Evolutionary conservation across 225 moss, liverwort and hornwort species (phyloP), one percentile per base, ranked within the genome.

Genomic region (Anthoceros angustus): DNA sequence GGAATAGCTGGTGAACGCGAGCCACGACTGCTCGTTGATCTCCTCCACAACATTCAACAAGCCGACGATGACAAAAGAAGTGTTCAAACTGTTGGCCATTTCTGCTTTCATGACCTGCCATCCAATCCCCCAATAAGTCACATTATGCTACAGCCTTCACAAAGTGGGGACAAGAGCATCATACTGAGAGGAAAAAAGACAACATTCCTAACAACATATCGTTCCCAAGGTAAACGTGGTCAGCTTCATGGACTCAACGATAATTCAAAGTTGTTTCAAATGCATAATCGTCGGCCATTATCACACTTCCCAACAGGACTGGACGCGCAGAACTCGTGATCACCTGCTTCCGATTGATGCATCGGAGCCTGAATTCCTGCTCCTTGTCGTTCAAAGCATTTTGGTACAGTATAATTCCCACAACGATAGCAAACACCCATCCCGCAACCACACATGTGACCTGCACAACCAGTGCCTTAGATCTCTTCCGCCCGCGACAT

Each of bases 31-130:
- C 63, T 87, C 78, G 41, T 73, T 63, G 25, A 93, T 41, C 6
- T 76, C 32, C 1, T 74, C 69, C 20, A 67, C 63, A 32, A 72
- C 79, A 14, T 75, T 80, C n/a, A 93, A 73, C 40, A 89, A 68
- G 6, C 92, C 89, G 41, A 85, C 63, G 25, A 86, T 80, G 62
- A 89, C 86, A 69, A 89, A 87, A 10, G 87, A 89, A 5, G 89
- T 83, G 42, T 93, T 89, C 40, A 93, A 65, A 42, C 85, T 93
- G 85, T 93, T 93, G 61, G 78, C 79, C 75, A 93, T 15, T 64
- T 93, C 89, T 5, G 85, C 77, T 67, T 62, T 81, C 43, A 87
- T 63, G 16, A 89, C 75, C 89, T 87, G 80, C 68, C 72, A 39
- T 0, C 43, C 64, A 65, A 7, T 43, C 25, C 25, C 8, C 14